Evolutionary conservation across 163 green algal species (phyloP), one percentile per base, ranked within the genome.

Genomic region (Chlamydomonas reinhardtii): DNA sequence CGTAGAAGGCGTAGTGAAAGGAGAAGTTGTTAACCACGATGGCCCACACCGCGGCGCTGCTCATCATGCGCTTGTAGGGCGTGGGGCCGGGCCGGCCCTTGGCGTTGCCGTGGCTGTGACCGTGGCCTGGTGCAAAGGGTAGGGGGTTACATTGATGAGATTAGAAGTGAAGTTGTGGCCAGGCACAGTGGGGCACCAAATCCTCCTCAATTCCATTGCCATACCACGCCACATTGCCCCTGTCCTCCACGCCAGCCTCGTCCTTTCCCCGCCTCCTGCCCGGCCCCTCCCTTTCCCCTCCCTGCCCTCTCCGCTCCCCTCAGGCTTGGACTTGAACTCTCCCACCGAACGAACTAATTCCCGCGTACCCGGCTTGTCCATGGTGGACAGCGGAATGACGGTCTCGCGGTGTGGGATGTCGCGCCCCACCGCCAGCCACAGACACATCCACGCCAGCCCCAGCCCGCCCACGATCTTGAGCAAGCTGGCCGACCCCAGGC

Each of bases 1-100:
- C 94, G 83, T 99, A 99, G 52, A 99, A 97, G 52, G 96, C 95
- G 76, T 99, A 99, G 91, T 99, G 98, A 88, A 99, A 99, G 69
- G 95, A 96, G 90, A 99, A 99, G 94, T 99, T 99, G 94, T 98
- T 99, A 68, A 97, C 84, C 24, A 99, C 88, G 76, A 99, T 99
- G 43, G 94, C 94, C 96, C 94, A 98, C 37, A 98, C 92, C 27
- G 96, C 95, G 24, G 73, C 25, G 85, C 88, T 93, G 79, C 65
- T 15, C 85, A 98, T 76, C 91, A 99, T 96, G 68, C 85, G 78
- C 8, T 35, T 22, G 95, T 94, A 98, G 9, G 94, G 95, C 35
- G 94, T 97, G 73, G 91, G 76, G 0, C 52, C 88, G 17, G 72
- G 81, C 35, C 89, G 43, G 34, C 82, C 84, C 62, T 92, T 82